Evolutionary conservation across 257 asterid species (phyloP).

Genomic region (Osmanthus fragrans): DNA sequence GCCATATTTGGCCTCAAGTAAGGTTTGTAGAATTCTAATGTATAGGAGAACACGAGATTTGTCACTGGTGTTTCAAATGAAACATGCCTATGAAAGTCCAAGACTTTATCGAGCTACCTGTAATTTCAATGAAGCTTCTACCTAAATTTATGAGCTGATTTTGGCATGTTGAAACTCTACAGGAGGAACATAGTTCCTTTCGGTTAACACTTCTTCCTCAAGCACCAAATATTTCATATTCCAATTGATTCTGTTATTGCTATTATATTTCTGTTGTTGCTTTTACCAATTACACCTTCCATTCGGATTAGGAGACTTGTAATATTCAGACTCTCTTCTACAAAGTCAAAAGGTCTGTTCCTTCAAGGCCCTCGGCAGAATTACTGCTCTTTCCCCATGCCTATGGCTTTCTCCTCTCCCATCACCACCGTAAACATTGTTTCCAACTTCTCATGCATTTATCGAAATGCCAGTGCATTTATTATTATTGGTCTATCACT

Average conservation of each 20-base stretch:
- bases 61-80: not conserved
- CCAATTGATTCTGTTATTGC: not conserved
- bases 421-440: not conserved
- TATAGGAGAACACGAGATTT: not conserved
- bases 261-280: not conserved
- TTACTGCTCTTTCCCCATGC: not conserved
- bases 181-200: not conserved
- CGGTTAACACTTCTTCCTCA: not conserved
- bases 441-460: not conserved
- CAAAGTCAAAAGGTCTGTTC: not conserved
- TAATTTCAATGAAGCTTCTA: not conserved
- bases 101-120: not conserved
- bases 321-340: not conserved
- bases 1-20: not conserved
- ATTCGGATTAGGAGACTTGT: not conserved
- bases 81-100: not conserved
- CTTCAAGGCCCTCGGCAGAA: not conserved
- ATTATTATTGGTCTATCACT: not conserved
- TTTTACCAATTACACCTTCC: not conserved
- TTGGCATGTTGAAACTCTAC: not conserved
- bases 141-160: not conserved
- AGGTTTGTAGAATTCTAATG: not conserved
- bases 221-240: not conserved
- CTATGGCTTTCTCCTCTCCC: not conserved
- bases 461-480: not conserved